Base-by-base conservation (phyloP, 2,329 filamentous ascomycete genomes). In the Furcasterigmium furcatum region DNA sequence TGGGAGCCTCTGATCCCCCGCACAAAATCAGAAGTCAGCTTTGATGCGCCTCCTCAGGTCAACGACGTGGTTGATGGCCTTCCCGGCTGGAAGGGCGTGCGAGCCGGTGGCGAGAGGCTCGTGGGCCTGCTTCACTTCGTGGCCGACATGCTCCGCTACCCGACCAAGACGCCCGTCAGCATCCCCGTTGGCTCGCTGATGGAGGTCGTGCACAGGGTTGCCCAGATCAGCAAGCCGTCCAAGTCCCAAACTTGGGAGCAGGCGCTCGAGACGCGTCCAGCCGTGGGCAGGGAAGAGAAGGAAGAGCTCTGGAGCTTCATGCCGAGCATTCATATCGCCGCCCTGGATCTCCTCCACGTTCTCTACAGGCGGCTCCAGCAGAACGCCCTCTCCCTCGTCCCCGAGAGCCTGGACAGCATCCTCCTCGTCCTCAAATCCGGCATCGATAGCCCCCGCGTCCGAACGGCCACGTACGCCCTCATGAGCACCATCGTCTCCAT, bases 211-310 rank as follows among this genome's bases (percentile, higher is more conserved):
- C 80, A 79, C 13, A 77, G 92, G 38, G 67, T 96, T 22, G 78
- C 88, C 29, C 81, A 85, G 16, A 75, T 95, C 38, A 71, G 73
- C 62, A 77, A 61, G 52, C 80, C 63, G 63, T 79, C 53, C 46
- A 73, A 58, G 59, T 68, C 62, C 49, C 73, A 73, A 48, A 65
- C 63, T 18, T 69, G 68, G 53, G 70, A 76, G 49, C 72, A 72
- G 52, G 72, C 70, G 2, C 65, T 81, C n/a, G 79, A 84, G 49
- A 73, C 84, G 48, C 91, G 91, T 55, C 74, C 83, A 8, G 85
- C 88, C 51, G 80, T 94, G 51, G 77, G 83, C 25, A 80, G 86
- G 49, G 88, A 95, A 41, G 92, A 96, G 65, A 85, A 85, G 49
- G 89, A 95, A 44, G 80, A 84, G 38, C 74, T 96, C 4, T 91